Evolutionary conservation across 768 basidiomycete species (phyloP).

Genomic region (Lepiota venenata): DNA sequence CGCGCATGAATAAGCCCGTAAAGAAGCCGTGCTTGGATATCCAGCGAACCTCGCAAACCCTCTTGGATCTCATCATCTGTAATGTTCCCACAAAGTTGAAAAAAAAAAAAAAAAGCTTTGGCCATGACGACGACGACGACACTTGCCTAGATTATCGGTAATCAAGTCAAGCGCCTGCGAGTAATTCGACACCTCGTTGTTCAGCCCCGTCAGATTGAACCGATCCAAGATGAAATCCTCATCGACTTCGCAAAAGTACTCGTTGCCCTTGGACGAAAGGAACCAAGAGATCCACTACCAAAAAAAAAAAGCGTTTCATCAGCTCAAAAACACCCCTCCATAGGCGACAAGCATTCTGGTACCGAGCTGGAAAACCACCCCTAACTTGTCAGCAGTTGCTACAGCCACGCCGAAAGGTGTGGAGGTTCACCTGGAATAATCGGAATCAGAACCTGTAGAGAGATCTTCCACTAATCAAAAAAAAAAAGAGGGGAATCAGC

Average conservation of each 20-base stretch:
- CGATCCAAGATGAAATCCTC: slow-evolving; percentile 98
- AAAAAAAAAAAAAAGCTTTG: too few species aligned
- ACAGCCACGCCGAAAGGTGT: too few species aligned
- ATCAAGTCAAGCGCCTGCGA: slow-evolving; percentile 92
- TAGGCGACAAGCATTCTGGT: background rate
- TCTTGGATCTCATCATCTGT: slow-evolving; percentile 94
- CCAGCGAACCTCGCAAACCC: slow-evolving; percentile 86
- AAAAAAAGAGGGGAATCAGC: too few species aligned
- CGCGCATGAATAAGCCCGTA: slow-evolving; percentile 97
- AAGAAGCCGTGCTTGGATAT: slow-evolving; percentile 88
- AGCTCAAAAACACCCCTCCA: background rate
- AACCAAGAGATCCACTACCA: slow-evolving; percentile 97
- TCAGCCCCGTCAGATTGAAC: slow-evolving; percentile 96
- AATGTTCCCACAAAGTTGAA: background rate
- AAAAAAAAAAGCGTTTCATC: too few species aligned
- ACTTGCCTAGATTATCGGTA: slow-evolving; percentile 88
- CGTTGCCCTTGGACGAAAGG: slow-evolving; percentile 94
- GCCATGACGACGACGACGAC: too few species aligned
- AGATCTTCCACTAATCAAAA: slow-evolving; percentile 69
- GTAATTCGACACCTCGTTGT: slow-evolving; percentile 95
- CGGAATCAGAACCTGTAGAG: slow-evolving; percentile 93
- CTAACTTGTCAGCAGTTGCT: slow-evolving; percentile 2
- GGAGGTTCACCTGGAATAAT: slow-evolving; percentile 89
- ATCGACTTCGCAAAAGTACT: slow-evolving; percentile 99
- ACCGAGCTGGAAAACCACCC: slow-evolving; percentile 1